Evolutionary conservation across 257 asterid species (phyloP), one percentile per base, ranked within the genome.

Genomic region (Forsythia suspensa): DNA sequence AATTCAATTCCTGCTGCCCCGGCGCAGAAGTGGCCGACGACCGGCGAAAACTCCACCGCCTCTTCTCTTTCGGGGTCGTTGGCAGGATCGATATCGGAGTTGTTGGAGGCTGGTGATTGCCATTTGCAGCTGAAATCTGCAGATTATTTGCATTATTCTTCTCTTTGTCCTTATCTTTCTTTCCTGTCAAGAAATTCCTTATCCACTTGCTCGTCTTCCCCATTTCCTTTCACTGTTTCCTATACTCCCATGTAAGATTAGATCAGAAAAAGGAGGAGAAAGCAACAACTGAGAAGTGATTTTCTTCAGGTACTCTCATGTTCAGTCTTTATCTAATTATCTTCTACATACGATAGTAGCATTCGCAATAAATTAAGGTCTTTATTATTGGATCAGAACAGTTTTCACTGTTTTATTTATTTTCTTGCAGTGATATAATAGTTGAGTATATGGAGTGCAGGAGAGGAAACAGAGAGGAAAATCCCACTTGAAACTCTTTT

Each of bases 141-240:
- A 67, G 73, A 37, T 66, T 59, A 9, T 29, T 66, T 20, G 73
- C 66, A 40, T 34, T 80, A 74, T 74, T 76, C 2, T 51, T 79
- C 79, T 84, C 90, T 80, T 37, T 87, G 68, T 84, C 92, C 48
- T 76, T 87, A 13, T 87, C 91, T 59, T 85, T 94, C 86, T 93
- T 95, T 12, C 97, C 98, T 4, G 76, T 86, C 90, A 96, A 83
- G 76, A 96, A 77, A 70, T 83, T 89, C 78, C 82, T 84, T 63
- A 96, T 85, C 99, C 99, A 96, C 73, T 86, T 92, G 41, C 98
- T 91, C 1, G 99, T 89, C 76, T 90, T 96, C 70, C 98, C 99
- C 99, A 79, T 85, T 84, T 80, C 73, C 78, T 88, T 81, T 84
- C 88, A 75, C 92, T 82, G 8, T 84, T 52, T 37, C 55, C 77